phyloP scores from a whole-genome alignment of 1,139 yeast genomes.

The Lodderomyces theae region DNA sequence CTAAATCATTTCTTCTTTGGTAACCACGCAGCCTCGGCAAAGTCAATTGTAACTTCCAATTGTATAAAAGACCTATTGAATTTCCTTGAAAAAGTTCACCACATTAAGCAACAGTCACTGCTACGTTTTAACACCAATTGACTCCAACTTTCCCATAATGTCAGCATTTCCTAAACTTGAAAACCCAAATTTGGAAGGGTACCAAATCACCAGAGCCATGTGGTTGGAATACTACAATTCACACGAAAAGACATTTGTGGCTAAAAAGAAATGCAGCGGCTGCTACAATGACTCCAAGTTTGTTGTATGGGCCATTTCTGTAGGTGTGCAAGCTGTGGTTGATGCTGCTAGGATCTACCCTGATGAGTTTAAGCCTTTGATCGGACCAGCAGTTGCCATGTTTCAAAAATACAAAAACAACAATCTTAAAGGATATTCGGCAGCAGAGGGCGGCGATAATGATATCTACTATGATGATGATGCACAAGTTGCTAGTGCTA shows the following conservation, averaged over 20 bases:
- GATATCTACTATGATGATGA: conserved; percentile 76
- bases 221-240: conserved; percentile 51
- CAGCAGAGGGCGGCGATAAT: conserved; percentile 57
- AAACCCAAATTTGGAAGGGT: conserved; percentile 53
- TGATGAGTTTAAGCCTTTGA: conserved; percentile 50
- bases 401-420: conserved; percentile 55
- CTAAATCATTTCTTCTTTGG: no score
- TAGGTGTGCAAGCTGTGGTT: conserved; percentile 59
- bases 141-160: not conserved
- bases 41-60: no score
- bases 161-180: conserved; percentile 10
- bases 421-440: conserved; percentile 52
- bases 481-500: conserved; percentile 70
- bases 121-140: not conserved
- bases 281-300: conserved; percentile 55
- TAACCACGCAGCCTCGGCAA: no score
- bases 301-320: conserved; percentile 68
- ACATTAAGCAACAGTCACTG: no score
- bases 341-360: conserved; percentile 62
- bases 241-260: conserved; percentile 39
- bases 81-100: no score
- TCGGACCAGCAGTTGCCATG: conserved; percentile 52
- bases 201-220: conserved; percentile 40
- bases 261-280: conserved; percentile 44
- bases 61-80: no score